These are phyloP conservation scores for Fonsecaea multimorphosa DNA, from an alignment of 2,329 filamentous ascomycete species.

Conservation along the genomic window DNA sequence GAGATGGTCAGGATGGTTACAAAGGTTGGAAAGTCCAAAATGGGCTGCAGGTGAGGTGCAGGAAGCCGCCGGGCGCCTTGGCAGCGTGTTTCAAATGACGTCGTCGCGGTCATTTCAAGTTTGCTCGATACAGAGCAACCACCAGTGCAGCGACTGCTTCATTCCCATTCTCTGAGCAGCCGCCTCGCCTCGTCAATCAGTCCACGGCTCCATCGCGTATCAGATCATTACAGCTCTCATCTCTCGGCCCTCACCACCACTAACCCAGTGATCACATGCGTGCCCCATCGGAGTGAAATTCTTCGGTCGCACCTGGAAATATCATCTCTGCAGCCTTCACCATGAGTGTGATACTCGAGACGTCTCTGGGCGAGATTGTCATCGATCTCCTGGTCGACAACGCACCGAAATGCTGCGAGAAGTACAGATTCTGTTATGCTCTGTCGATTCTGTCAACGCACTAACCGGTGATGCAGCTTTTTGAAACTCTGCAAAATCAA, in stretches of 20 bases:
- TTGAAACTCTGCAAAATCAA: slow-evolving; percentile 98
- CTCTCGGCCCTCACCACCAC: background rate
- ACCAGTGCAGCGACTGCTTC: background rate
- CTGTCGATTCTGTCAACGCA: slow-evolving; percentile 34
- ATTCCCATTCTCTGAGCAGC: background rate
- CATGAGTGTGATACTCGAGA: slow-evolving; percentile 95
- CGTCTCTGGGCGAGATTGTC: slow-evolving; percentile 89
- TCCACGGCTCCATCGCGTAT: background rate
- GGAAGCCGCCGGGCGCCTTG: background rate
- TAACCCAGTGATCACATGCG: background rate
- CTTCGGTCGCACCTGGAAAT: background rate
- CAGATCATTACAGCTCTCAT: background rate
- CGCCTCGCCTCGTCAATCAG: background rate
- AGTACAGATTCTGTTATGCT: slow-evolving; percentile 65
- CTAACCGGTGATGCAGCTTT: slow-evolving; percentile 67
- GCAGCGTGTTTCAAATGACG: background rate
- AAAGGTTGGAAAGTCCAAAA: background rate
- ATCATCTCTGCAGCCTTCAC: background rate
- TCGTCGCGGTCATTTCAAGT: background rate
- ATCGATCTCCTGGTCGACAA: slow-evolving; percentile 90
- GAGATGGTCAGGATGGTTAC: background rate
- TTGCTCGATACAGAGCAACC: background rate
- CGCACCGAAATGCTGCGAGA: slow-evolving; percentile 90
- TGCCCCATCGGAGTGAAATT: background rate
- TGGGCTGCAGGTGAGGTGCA: background rate